Conservation (phyloP, 2,329 filamentous ascomycete genomes). For the Alternaria incomplexa region DNA sequence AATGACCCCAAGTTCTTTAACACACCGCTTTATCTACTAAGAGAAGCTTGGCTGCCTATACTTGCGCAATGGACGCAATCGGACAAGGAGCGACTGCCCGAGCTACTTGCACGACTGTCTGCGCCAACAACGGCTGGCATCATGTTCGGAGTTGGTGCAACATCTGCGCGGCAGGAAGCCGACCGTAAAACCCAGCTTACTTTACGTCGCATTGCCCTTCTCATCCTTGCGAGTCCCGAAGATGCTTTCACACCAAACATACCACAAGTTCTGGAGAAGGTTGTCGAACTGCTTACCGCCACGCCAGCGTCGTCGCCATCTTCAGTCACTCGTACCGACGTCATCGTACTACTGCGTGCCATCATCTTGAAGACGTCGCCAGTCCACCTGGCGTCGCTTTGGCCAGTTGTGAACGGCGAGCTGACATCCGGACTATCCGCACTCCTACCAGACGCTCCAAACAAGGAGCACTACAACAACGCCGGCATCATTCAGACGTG, state of each 20-base stretch:
- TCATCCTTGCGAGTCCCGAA: conserved; percentile 76
- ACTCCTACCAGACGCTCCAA: conserved; percentile 71
- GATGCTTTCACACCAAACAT: conserved; percentile 84
- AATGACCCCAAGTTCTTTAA: conserved; percentile 87
- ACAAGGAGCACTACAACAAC: conserved; percentile 77
- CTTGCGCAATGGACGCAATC: conserved; percentile 81
- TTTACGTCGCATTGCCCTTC: conserved; percentile 78
- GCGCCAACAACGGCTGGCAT: conserved; percentile 92
- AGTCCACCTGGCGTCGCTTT: conserved; percentile 80
- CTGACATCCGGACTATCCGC: conserved; percentile 80
- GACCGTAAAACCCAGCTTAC: conserved; percentile 92
- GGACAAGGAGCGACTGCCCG: conserved; percentile 87
- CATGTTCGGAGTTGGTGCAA: conserved; percentile 97
- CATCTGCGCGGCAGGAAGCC: conserved; percentile 90
- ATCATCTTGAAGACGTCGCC: conserved; percentile 79
- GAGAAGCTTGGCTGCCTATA: conserved; percentile 79
- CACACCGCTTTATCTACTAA: conserved; percentile 69
- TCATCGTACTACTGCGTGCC: conserved; percentile 86
- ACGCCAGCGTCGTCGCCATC: conserved; percentile 90
- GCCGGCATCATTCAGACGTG: conserved; percentile 84
- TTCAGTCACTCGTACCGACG: conserved; percentile 83
- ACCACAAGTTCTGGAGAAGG: conserved; percentile 74
- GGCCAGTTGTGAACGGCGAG: conserved; percentile 89
- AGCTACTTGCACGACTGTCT: conserved; percentile 78
- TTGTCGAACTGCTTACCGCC: conserved; percentile 84